phyloP scores from a whole-genome alignment of 2,329 filamentous ascomycete genomes.

The Iodosphaeria phyllophila region DNA sequence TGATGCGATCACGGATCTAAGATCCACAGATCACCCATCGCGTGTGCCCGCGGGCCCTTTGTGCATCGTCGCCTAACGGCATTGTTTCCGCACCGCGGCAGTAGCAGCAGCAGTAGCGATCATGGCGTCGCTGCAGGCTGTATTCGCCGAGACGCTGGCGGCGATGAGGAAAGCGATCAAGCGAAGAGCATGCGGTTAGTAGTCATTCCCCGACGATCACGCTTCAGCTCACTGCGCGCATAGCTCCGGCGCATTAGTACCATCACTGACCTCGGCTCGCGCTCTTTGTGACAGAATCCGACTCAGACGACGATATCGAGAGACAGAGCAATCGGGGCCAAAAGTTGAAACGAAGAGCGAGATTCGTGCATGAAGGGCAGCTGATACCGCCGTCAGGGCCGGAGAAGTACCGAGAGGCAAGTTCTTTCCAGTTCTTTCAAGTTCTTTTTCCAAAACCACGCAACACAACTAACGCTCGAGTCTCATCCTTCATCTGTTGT shows the following conservation, averaged over 20 bases:
- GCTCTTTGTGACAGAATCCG: conserved; percentile 38
- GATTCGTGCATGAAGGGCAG: conserved; percentile 52
- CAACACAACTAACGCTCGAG: conserved; percentile 4
- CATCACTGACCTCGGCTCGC: conserved; percentile 9
- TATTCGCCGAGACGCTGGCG: conserved; percentile 47
- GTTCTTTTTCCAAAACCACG: not conserved
- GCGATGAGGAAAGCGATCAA: conserved; percentile 52
- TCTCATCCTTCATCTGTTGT: conserved; percentile 1
- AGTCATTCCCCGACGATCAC: no score
- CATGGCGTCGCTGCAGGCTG: conserved; percentile 38
- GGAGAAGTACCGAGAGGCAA: conserved; percentile 53
- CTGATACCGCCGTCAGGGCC: conserved; percentile 47
- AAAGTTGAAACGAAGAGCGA: conserved; percentile 59
- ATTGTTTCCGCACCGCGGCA: no score
- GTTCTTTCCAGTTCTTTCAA: conserved; percentile 6
- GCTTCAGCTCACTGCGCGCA: no score
- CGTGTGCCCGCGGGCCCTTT: no score
- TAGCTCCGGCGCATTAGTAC: conserved; percentile 2
- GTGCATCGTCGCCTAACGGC: no score
- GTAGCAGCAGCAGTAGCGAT: conserved; percentile 5
- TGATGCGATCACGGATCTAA: no score
- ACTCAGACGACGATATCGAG: conserved; percentile 57
- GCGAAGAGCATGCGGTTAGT: conserved; percentile 39
- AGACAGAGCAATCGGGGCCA: conserved; percentile 56
- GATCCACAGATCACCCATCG: no score